Conservation (phyloP, 192 early-diverging fungal genomes). For the Coemansia sp. region DNA sequence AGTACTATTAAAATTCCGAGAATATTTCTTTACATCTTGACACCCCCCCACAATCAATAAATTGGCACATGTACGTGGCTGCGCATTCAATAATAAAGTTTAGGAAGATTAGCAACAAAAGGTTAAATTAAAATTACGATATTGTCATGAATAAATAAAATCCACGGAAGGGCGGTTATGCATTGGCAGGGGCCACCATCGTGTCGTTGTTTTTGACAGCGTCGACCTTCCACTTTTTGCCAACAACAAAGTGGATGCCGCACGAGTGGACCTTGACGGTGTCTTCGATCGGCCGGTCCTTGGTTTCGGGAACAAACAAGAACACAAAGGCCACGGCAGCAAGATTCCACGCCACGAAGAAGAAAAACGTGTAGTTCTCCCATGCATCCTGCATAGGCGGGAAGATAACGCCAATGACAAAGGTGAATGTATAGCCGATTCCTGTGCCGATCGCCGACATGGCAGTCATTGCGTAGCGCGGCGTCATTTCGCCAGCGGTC, state of each 20-base stretch:
- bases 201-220: constrained; percentile 24
- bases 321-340: constrained; percentile 67
- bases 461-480: constrained; percentile 71
- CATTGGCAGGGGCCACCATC: not conserved
- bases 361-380: constrained; percentile 60
- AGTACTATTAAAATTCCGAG: no score
- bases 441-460: constrained; percentile 71
- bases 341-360: constrained; percentile 71
- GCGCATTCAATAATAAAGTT: no score
- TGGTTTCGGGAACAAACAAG: constrained; percentile 81
- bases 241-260: constrained; percentile 50
- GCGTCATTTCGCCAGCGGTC: constrained; percentile 73
- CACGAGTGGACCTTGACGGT: constrained; percentile 53
- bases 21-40: no score
- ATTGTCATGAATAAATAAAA: no score
- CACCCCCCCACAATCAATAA: no score
- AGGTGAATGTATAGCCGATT: constrained; percentile 71
- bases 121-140: no score
- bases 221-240: constrained; percentile 49
- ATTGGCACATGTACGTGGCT: no score
- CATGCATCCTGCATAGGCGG: constrained; percentile 58
- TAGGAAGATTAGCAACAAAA: no score
- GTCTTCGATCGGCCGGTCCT: constrained; percentile 74
- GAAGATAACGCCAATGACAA: constrained; percentile 64
- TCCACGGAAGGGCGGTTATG: no score